These are phyloP conservation scores for Candida hispaniensis DNA, from an alignment of 805 yeast species.

Conservation along the genomic window DNA sequence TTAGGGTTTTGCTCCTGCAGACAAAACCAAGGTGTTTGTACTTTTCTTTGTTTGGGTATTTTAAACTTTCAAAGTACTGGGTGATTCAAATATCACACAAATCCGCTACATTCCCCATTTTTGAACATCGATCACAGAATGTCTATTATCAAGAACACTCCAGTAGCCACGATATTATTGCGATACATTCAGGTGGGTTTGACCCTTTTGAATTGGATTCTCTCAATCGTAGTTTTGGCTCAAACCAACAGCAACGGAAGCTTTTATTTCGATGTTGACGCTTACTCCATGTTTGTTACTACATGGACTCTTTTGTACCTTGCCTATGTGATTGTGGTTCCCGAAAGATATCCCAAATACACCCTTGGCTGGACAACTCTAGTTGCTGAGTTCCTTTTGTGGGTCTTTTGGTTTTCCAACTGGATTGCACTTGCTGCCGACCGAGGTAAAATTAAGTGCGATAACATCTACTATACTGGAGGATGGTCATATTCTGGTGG, in stretches of 20 bases:
- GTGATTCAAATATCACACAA: no score
- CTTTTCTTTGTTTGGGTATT: no score
- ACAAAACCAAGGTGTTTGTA: no score
- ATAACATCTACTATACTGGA: not conserved
- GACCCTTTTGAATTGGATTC: constrained; percentile 6
- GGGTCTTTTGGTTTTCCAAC: constrained; percentile 12
- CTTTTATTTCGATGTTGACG: constrained; percentile 5
- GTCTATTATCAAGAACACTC: constrained; percentile 2
- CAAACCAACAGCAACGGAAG: not conserved
- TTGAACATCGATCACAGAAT: no score
- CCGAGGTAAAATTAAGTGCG: constrained; percentile 10
- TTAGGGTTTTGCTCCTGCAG: no score
- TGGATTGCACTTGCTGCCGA: constrained; percentile 14
- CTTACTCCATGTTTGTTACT: constrained; percentile 1
- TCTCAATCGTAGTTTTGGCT: constrained; percentile 10
- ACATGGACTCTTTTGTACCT: constrained; percentile 4
- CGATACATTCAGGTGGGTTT: constrained; percentile 13
- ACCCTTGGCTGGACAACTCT: constrained; percentile 10
- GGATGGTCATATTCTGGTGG: not conserved
- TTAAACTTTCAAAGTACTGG: no score
- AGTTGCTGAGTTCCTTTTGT: constrained; percentile 6
- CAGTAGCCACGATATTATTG: constrained; percentile 1
- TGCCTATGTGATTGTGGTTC: constrained; percentile 1
- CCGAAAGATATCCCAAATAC: constrained; percentile 11
- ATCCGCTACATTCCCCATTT: no score